Evolutionary conservation across 2,329 filamentous ascomycete genomes (phyloP).

Genomic region (Fusarium sp.): DNA sequence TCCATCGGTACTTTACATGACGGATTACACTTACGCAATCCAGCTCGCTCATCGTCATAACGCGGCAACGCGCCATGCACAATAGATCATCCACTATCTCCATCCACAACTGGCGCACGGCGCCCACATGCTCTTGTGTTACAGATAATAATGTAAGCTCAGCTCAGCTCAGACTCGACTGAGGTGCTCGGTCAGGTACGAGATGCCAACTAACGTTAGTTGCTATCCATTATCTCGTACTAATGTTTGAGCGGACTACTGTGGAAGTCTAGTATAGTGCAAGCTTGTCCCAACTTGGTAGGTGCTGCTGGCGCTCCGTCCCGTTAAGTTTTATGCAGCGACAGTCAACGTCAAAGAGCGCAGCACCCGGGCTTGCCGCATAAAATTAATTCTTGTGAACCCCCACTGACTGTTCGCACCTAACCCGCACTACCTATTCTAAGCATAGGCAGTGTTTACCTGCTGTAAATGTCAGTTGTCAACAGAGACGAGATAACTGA

Average conservation of each 20-base stretch:
- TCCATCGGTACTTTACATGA: constrained; percentile 13
- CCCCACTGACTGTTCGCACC: constrained; percentile 1
- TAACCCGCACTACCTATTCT: constrained; percentile 26
- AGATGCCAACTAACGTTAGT: constrained; percentile 24
- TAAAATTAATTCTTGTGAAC: constrained; percentile 44
- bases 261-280: not conserved
- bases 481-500: too few relatives aligned
- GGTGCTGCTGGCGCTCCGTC: constrained; percentile 43
- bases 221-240: constrained; percentile 21
- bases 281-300: constrained; percentile 39
- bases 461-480: not conserved
- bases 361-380: constrained; percentile 46
- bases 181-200: constrained; percentile 23
- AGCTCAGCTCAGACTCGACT: constrained; percentile 12
- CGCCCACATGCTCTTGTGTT: constrained; percentile 21
- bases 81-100: constrained; percentile 38
- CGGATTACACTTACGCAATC: constrained; percentile 41
- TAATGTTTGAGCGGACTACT: constrained; percentile 12
- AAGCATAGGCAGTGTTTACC: constrained; percentile 1
- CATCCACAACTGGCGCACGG: constrained; percentile 35
- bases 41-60: constrained; percentile 35
- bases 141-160: constrained; percentile 32
- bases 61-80: constrained; percentile 29
- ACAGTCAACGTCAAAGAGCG: constrained; percentile 31
- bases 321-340: constrained; percentile 39